Evolutionary conservation across 148 eudicot species (phyloP).

Genomic region (Pharnaceum exiguum): DNA sequence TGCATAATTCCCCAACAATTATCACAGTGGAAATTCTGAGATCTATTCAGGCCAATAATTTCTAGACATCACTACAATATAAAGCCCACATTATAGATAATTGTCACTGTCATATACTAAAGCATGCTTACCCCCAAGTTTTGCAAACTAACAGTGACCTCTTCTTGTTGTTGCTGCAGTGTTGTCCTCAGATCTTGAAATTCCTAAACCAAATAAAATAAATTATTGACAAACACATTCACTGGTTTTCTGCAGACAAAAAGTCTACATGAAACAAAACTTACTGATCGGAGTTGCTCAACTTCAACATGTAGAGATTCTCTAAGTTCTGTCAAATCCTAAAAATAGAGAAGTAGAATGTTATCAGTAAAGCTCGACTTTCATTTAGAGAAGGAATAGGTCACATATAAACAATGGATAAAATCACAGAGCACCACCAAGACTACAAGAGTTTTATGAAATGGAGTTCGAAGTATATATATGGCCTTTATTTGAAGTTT

Average conservation of each 20-base stretch:
- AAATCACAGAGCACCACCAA: too few relatives aligned
- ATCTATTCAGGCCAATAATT: not conserved
- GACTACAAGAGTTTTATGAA: too few relatives aligned
- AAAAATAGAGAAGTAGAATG: not conserved
- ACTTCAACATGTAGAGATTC: constrained; percentile 82
- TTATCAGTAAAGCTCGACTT: constrained; percentile 17
- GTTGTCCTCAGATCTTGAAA: constrained; percentile 79
- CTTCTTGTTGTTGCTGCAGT: constrained; percentile 94
- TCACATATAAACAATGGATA: too few relatives aligned
- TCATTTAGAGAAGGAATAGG: too few relatives aligned
- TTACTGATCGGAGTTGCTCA: constrained; percentile 76
- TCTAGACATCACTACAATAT: not conserved
- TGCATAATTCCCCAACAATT: constrained; percentile 9
- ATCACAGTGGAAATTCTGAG: constrained; percentile 3
- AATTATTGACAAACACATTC: not conserved
- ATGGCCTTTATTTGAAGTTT: too few relatives aligned
- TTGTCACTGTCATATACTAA: not conserved
- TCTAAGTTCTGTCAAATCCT: constrained; percentile 88
- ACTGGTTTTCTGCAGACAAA: not conserved
- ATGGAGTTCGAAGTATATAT: too few relatives aligned
- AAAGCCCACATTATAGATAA: not conserved
- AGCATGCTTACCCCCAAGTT: constrained; percentile 63
- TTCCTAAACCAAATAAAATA: constrained; percentile 38
- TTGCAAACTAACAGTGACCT: constrained; percentile 66
- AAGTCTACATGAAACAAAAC: constrained; percentile 18